phyloP scores from a whole-genome alignment of 116 monocot species.

The Thalassia testudinum region DNA sequence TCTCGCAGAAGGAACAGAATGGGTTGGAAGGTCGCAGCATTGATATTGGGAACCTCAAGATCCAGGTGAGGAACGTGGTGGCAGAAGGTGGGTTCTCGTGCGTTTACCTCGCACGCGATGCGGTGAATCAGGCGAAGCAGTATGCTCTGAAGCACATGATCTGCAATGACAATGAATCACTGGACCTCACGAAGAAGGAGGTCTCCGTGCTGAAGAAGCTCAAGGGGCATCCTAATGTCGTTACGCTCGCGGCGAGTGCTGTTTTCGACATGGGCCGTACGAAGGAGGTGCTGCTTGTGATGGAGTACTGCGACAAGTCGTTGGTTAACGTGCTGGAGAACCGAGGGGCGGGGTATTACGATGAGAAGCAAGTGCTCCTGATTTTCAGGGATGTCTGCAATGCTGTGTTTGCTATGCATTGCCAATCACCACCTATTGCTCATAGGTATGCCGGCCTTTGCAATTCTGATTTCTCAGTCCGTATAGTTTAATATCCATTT shows the following conservation, averaged over 20 bases:
- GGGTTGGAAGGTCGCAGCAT: conserved; percentile 67
- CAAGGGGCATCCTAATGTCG: conserved; percentile 83
- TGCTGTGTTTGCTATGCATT: conserved; percentile 90
- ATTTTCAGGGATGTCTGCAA: conserved; percentile 91
- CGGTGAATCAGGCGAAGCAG: conserved; percentile 38
- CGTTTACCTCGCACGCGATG: conserved; percentile 71
- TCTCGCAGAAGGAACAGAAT: conserved; percentile 48
- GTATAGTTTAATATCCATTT: too few species aligned
- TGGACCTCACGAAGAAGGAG: conserved; percentile 66
- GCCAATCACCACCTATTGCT: conserved; percentile 84
- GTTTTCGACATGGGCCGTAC: conserved; percentile 63
- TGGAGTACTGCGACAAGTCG: conserved; percentile 93
- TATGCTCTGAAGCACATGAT: conserved; percentile 95
- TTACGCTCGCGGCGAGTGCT: conserved; percentile 42
- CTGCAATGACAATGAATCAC: conserved; percentile 71
- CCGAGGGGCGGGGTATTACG: conserved; percentile 65
- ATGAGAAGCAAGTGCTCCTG: conserved; percentile 64
- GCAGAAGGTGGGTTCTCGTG: conserved; percentile 98
- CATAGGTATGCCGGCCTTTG: conserved; percentile 47
- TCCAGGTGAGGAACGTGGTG: conserved; percentile 58
- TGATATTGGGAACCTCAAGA: conserved; percentile 60
- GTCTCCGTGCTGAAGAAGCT: conserved; percentile 66
- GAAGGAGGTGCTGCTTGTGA: conserved; percentile 67
- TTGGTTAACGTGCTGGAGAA: conserved; percentile 55
- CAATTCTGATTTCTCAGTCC: too few species aligned